Conservation (phyloP, 2,329 filamentous ascomycete species). For the Sarocladiaceae sp. region DNA sequence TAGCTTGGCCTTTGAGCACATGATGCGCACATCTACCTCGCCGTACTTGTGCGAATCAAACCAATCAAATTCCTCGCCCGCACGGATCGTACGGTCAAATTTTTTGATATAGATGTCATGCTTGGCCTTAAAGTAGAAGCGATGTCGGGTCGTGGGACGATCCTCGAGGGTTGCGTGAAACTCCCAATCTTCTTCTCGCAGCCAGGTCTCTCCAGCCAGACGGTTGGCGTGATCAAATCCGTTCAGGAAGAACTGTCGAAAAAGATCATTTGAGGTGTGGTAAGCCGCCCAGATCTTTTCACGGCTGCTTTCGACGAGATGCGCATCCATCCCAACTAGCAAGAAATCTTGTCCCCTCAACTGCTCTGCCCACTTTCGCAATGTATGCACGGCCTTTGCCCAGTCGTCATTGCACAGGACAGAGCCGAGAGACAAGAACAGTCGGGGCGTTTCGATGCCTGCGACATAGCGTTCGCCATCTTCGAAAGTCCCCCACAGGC, state of each 20-base stretch:
- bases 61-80: slow-evolving; percentile 33
- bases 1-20: slow-evolving; percentile 33
- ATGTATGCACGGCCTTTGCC: slow-evolving; percentile 25
- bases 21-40: slow-evolving; percentile 28
- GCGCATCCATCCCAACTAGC: slow-evolving; percentile 35
- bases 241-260: slow-evolving; percentile 30
- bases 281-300: slow-evolving; percentile 35
- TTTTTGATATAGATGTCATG: slow-evolving; percentile 22
- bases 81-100: slow-evolving; percentile 19
- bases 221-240: slow-evolving; percentile 32
- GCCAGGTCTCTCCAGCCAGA: slow-evolving; percentile 26
- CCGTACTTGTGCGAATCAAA: slow-evolving; percentile 38
- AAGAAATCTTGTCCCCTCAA: slow-evolving; percentile 29
- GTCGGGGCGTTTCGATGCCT: slow-evolving; percentile 22
- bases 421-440: slow-evolving; percentile 35
- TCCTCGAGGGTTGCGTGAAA: slow-evolving; percentile 29
- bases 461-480: slow-evolving; percentile 26
- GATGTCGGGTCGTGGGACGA: slow-evolving; percentile 30
- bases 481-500: slow-evolving; percentile 34
- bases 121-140: slow-evolving; percentile 32
- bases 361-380: slow-evolving; percentile 29
- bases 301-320: slow-evolving; percentile 24
- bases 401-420: slow-evolving; percentile 36
- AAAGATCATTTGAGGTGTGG: slow-evolving; percentile 30
- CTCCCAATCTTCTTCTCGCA: slow-evolving; percentile 31